phyloP scores from a whole-genome alignment of 1,139 yeast species.

The Geotrichum reessii region DNA sequence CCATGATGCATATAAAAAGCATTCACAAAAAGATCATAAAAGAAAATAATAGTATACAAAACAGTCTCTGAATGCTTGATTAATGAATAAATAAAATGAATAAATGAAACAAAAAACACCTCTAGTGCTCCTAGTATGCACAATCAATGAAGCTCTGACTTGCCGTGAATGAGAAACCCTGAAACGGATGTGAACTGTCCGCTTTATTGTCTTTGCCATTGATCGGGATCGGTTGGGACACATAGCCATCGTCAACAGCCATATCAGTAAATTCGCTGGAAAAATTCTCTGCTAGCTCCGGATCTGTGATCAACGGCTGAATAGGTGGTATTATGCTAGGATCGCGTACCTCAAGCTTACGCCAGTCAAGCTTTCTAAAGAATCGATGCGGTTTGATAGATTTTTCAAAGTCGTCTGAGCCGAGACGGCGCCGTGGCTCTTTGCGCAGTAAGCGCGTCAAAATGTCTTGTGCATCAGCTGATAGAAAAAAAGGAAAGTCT shows the following conservation, averaged over 20 bases:
- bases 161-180: constrained; percentile 34
- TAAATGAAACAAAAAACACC: neutral
- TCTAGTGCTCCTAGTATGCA: constrained; percentile 1
- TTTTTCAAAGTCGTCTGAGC: constrained; percentile 60
- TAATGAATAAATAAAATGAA: neutral
- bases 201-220: constrained; percentile 33
- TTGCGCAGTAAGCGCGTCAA: constrained; percentile 65
- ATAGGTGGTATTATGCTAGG: constrained; percentile 63
- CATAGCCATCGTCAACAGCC: constrained; percentile 32
- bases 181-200: constrained; percentile 23
- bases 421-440: constrained; percentile 68
- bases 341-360: constrained; percentile 46
- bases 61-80: neutral
- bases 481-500: constrained; percentile 72
- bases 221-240: constrained; percentile 20
- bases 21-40: too few relatives aligned
- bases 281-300: constrained; percentile 84
- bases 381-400: constrained; percentile 64
- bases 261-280: constrained; percentile 84
- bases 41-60: constrained; percentile 1
- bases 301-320: constrained; percentile 76
- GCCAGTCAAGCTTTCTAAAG: constrained; percentile 76
- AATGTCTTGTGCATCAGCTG: constrained; percentile 79
- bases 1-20: too few relatives aligned
- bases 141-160: constrained; percentile 30